phyloP scores from a whole-genome alignment of 2,329 filamentous ascomycete species.

The Penicillium paneum region DNA sequence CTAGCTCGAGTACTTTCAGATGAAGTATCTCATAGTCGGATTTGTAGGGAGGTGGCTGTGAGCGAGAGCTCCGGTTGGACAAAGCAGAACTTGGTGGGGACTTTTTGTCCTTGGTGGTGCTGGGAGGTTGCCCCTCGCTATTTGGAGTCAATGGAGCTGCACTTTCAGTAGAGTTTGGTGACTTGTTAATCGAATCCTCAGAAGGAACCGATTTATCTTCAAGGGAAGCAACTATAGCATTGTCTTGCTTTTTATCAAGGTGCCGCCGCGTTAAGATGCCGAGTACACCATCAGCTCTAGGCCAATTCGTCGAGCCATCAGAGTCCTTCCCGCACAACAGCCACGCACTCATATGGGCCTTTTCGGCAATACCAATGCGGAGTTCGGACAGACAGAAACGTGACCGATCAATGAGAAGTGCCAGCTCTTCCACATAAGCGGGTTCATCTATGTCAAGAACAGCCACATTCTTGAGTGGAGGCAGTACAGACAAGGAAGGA shows the following conservation, averaged over 20 bases:
- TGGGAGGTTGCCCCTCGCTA: neutral
- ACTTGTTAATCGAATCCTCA: neutral
- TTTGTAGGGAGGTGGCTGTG: conserved; percentile 8
- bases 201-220: neutral
- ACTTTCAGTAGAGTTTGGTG: neutral
- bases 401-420: conserved; percentile 70
- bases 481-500: conserved; percentile 75
- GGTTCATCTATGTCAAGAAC: conserved; percentile 80
- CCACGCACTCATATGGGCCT: conserved; percentile 28
- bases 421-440: conserved; percentile 80
- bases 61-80: conserved; percentile 1
- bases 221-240: neutral
- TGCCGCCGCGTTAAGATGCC: conserved; percentile 25
- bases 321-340: conserved; percentile 18
- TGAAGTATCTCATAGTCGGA: conserved; percentile 49
- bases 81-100: neutral
- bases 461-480: conserved; percentile 68
- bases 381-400: conserved; percentile 65
- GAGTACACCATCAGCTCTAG: conserved; percentile 33
- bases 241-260: conserved; percentile 6
- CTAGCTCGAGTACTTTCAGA: conserved; percentile 70
- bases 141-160: neutral
- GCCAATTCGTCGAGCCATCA: conserved; percentile 26
- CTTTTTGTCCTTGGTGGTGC: neutral
- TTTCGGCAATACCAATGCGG: conserved; percentile 65